Evolutionary conservation across 2,329 filamentous ascomycete genomes (phyloP).

Genomic region (Cytospora schulzeri): DNA sequence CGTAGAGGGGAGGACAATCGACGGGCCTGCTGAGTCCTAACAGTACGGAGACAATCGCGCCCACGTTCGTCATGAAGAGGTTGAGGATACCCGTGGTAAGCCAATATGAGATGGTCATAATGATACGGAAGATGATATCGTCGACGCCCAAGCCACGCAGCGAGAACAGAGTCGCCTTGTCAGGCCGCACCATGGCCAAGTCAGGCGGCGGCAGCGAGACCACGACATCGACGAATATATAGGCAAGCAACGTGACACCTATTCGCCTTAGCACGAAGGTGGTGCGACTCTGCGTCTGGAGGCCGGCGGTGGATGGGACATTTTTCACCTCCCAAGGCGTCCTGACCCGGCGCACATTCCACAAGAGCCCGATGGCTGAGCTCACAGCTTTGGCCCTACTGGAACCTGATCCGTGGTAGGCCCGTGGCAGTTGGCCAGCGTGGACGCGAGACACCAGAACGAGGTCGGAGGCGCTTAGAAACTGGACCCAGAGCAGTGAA

Average conservation of each 20-base stretch:
- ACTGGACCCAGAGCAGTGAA: constrained; percentile 17
- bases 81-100: constrained; percentile 5
- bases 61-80: constrained; percentile 17
- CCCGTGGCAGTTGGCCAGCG: background rate
- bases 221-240: constrained; percentile 5
- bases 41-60: constrained; percentile 1
- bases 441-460: background rate
- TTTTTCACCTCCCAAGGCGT: constrained; percentile 11
- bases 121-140: background rate
- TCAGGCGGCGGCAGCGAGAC: constrained; percentile 13
- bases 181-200: constrained; percentile 1
- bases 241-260: background rate
- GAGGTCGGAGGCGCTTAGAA: constrained; percentile 16
- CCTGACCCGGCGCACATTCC: constrained; percentile 5
- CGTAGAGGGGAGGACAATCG: constrained; percentile 7
- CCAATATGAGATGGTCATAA: constrained; percentile 10
- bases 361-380: background rate
- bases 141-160: background rate
- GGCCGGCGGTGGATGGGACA: background rate
- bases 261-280: background rate
- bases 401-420: background rate
- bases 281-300: background rate
- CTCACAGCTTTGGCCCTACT: background rate
- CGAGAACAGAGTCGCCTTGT: constrained; percentile 13
- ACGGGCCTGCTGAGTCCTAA: background rate